These are phyloP conservation scores for Candida tetrigidarum DNA, from an alignment of 1,139 yeast species.

Conservation along the genomic window DNA sequence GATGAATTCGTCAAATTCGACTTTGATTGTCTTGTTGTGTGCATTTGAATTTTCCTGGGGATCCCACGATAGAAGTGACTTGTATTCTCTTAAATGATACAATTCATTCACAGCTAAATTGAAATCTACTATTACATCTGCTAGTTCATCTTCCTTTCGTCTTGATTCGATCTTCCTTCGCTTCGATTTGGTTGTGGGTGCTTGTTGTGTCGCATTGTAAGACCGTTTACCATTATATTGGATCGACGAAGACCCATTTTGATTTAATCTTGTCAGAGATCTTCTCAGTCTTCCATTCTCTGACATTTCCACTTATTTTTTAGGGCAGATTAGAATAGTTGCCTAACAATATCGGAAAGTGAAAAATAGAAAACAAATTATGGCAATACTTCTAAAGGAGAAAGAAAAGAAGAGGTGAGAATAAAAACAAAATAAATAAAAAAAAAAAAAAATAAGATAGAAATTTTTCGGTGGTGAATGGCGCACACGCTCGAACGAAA, in stretches of 20 bases:
- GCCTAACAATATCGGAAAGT: neutral
- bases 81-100: constrained; percentile 62
- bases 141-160: constrained; percentile 27
- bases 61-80: constrained; percentile 62
- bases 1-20: constrained; percentile 38
- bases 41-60: constrained; percentile 50
- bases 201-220: constrained; percentile 1
- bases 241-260: constrained; percentile 9
- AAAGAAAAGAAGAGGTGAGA: constrained; percentile 4
- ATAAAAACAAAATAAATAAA: constrained; percentile 9
- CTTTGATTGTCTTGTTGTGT: constrained; percentile 32
- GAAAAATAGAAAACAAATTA: neutral
- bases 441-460: neutral
- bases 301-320: constrained; percentile 11
- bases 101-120: constrained; percentile 52
- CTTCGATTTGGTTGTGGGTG: constrained; percentile 8
- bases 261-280: constrained; percentile 17
- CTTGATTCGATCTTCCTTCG: constrained; percentile 14
- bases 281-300: constrained; percentile 14
- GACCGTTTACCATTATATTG: constrained; percentile 11
- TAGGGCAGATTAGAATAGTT: neutral
- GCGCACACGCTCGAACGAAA: neutral
- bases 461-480: constrained; percentile 5
- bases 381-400: no score
- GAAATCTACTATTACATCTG: constrained; percentile 46